These are phyloP conservation scores for Arthonia radiata DNA, from an alignment of 495 filamentous ascomycete species.

Conservation along the genomic window DNA sequence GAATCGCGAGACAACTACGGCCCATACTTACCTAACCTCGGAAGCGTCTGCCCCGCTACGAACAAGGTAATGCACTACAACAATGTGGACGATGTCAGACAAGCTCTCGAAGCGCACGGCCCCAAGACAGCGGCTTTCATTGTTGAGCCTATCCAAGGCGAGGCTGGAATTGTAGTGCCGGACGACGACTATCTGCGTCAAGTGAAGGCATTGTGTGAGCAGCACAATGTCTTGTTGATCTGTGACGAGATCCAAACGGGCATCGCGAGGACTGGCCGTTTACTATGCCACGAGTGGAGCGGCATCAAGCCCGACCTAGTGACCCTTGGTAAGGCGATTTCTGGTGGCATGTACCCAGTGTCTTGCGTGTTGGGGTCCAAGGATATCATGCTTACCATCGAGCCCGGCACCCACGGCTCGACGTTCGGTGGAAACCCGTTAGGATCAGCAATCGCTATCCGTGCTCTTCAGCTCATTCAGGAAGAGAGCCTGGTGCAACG, in stretches of 20 bases:
- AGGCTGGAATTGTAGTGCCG: slow-evolving; percentile 91
- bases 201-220: slow-evolving; percentile 67
- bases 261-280: slow-evolving; percentile 78
- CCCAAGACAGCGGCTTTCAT: slow-evolving; percentile 77
- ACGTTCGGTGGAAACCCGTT: slow-evolving; percentile 96
- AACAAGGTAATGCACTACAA: slow-evolving; percentile 63
- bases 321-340: slow-evolving; percentile 88
- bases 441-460: slow-evolving; percentile 89
- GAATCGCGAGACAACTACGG: slow-evolving; percentile 95
- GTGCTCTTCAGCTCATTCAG: slow-evolving; percentile 78
- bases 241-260: slow-evolving; percentile 98
- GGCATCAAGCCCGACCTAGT: slow-evolving; percentile 89
- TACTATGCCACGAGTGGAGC: slow-evolving; percentile 86
- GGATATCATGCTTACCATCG: slow-evolving; percentile 91
- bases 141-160: slow-evolving; percentile 93
- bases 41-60: slow-evolving; percentile 53
- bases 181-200: slow-evolving; percentile 67
- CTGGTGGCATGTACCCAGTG: slow-evolving; percentile 95
- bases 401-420: slow-evolving; percentile 88
- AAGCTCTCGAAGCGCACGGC: slow-evolving; percentile 56
- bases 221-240: slow-evolving; percentile 83
- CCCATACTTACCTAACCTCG: slow-evolving; percentile 74
- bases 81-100: slow-evolving; percentile 54
- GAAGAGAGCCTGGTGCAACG: slow-evolving; percentile 72
- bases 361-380: slow-evolving; percentile 73